These are phyloP conservation scores for Coemansia sp. DNA, from an alignment of 192 early-diverging fungal species.

Conservation along the genomic window DNA sequence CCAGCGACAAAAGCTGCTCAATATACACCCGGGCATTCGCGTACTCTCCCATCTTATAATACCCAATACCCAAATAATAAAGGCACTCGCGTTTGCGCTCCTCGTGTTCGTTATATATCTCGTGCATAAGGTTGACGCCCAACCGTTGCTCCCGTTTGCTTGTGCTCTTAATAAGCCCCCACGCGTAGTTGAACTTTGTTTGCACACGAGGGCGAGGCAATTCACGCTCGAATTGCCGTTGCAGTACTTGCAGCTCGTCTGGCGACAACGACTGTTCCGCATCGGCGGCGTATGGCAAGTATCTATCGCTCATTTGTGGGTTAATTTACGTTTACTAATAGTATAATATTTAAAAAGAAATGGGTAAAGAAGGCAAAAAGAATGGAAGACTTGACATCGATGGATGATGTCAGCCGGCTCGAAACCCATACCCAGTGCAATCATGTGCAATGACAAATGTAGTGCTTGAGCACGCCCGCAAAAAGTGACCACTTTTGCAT, in stretches of 20 bases:
- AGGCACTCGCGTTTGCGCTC: conserved; percentile 89
- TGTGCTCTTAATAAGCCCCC: conserved; percentile 79
- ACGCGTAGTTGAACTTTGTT: conserved; percentile 97
- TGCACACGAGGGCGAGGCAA: conserved; percentile 68
- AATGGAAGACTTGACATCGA: neutral
- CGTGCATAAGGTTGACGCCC: conserved; percentile 74
- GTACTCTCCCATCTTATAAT: conserved; percentile 90
- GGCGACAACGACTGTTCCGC: conserved; percentile 36
- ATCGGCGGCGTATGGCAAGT: conserved; percentile 47
- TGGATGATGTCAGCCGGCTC: neutral
- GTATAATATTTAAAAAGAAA: neutral
- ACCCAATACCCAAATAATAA: conserved; percentile 89
- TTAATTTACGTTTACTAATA: neutral
- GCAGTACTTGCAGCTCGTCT: conserved; percentile 57
- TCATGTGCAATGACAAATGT: conserved; percentile 2
- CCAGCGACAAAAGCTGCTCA: conserved; percentile 75
- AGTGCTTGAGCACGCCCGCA: neutral
- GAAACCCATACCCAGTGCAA: neutral
- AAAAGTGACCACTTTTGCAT: neutral
- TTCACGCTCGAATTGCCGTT: conserved; percentile 70
- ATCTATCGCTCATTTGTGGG: conserved; percentile 20
- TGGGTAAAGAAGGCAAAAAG: neutral
- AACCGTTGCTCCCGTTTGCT: conserved; percentile 64
- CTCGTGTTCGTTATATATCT: conserved; percentile 81
- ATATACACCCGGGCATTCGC: conserved; percentile 75